Base-by-base conservation (phyloP, 306 rosid species). In the Quillaja saponaria region DNA sequence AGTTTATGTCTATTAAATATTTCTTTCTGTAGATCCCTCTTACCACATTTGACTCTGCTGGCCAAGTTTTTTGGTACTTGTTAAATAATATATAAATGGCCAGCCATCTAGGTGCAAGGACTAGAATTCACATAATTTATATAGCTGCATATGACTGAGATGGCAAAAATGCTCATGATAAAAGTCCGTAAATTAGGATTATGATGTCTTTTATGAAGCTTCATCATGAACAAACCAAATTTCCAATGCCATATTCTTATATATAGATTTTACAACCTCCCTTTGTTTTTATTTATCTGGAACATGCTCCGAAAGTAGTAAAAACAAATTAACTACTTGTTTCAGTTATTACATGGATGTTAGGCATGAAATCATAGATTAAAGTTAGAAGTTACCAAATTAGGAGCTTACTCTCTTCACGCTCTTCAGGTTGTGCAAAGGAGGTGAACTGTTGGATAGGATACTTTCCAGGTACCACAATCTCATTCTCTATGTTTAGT, bases 401-500 rank as follows among this genome's bases (percentile, higher is more conserved):
- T 37, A 12, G 25, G 55, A 50, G 67, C 73, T 67, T 15, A 74
- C 15, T 20, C 41, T 77, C 35, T 58, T 67, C 55, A 21, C 71
- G 67, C 54, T 47, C 38, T 80, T 49, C 82, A 90, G 97, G 81
- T 73, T 90, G 55, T 90, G 97, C 78, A 69, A 87, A 69, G 97
- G 95, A 60, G 97, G 97, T 8, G 97, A 90, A 65, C 81, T 90
- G 65, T 72, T 90, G 25, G 97, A 90, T 77, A 80, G 80, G 68
- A 82, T 90, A 66, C 97, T 90, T 71, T 90, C 95, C 54, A 90
- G 97, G 97, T 90, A 68, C 44, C 48, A n/a, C 55, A 11, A 61
- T 55, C 44, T 63, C 47, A 38, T 8, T 42, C 55, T 20, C 39
- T 25, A 39, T 15, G 48, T 63, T 53, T 61, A 10, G 14, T 67